Evolutionary conservation across 345 rosid genomes (phyloP), one percentile per base, ranked within the genome.

Genomic region (Excoecaria cochinchinensis): DNA sequence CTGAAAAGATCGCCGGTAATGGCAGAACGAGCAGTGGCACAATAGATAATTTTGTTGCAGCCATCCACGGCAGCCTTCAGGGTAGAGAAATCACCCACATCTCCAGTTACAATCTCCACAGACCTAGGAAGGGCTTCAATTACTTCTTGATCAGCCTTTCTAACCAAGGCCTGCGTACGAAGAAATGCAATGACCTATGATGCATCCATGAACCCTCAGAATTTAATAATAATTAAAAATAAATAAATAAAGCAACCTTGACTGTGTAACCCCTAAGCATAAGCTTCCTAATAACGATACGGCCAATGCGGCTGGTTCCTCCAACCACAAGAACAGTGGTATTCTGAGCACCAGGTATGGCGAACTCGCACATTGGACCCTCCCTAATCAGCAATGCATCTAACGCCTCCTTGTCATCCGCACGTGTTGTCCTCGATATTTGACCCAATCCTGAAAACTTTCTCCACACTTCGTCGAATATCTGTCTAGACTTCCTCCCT

Each of bases 341-440:
- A 82, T 85, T 87, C 84, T 91, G 97, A 74, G 99, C 97, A 1
- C 97, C 99, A 31, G 99, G 97, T 67, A 89, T 87, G 78, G 89
- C 94, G 77, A 95, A 95, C 71, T 92, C 99, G 74, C 99, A 91
- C 92, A 92, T 90, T 72, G 97, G 99, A n/a, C 97, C 97, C 75
- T 89, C 97, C 78, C 90, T 81, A 2, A 91, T 88, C 73, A 89
- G 84, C 77, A 91, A 85, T 36, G 87, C 87, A 40, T 91, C 95
- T 60, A 92, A 83, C 4, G 91, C 76, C 0, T 87, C 92, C 47
- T 80, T 78, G 17, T 92, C 97, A 77, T 91, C 91, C 9, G 89
- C 79, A 44, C 93, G 89, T 40, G 78, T 87, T 50, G 97, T 92
- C 75, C 99, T 85, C 19, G 97, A 95, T 40, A 95, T 95, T 86